A percentile compares a stretch with the other conserved stretches of the same genome.
Conservation (phyloP, 2,329 filamentous ascomycete genomes). For the Beauveria sp. region DNA sequence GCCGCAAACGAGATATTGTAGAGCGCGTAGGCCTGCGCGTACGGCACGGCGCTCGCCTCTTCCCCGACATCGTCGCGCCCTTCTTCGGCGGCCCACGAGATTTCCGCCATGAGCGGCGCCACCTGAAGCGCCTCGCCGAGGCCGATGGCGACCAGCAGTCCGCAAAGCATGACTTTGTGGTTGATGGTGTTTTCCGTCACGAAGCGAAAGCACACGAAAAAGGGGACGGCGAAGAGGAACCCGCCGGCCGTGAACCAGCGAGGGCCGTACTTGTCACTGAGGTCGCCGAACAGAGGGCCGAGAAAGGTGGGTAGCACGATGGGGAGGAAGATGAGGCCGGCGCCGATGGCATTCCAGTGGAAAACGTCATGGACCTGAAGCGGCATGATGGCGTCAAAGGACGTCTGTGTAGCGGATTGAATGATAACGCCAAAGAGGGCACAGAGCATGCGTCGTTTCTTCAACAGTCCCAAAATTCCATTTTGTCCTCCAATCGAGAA, state of each 20-base stretch:
- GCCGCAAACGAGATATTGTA: constrained; percentile 29
- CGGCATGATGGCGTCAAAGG: constrained; percentile 28
- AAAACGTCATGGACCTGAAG: constrained; percentile 23
- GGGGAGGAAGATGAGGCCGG: constrained; percentile 28
- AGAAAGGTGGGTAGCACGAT: constrained; percentile 25
- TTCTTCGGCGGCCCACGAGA: constrained; percentile 24
- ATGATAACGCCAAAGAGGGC: constrained; percentile 28
- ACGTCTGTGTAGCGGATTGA: constrained; percentile 25
- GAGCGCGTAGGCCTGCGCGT: constrained; percentile 28
- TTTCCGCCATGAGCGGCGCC: constrained; percentile 29
- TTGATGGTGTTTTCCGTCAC: constrained; percentile 23
- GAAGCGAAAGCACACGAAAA: constrained; percentile 27
- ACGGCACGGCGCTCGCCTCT: constrained; percentile 20
- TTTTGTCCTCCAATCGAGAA: neutral
- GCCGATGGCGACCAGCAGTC: constrained; percentile 24
- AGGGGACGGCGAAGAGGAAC: constrained; percentile 26
- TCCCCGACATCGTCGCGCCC: neutral
- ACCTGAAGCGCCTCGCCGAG: constrained; percentile 25
- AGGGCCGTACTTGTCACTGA: constrained; percentile 27
- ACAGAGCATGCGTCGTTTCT: constrained; percentile 24
- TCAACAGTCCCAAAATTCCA: constrained; percentile 19
- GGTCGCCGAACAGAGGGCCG: constrained; percentile 23
- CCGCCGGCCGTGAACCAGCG: constrained; percentile 27
- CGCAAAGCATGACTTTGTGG: constrained; percentile 26
- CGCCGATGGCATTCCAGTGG: constrained; percentile 26